A percentile compares a stretch with the other conserved stretches of the same genome.
Conservation (phyloP, 164 flowering plant genomes). For the Aristolochia californica region DNA sequence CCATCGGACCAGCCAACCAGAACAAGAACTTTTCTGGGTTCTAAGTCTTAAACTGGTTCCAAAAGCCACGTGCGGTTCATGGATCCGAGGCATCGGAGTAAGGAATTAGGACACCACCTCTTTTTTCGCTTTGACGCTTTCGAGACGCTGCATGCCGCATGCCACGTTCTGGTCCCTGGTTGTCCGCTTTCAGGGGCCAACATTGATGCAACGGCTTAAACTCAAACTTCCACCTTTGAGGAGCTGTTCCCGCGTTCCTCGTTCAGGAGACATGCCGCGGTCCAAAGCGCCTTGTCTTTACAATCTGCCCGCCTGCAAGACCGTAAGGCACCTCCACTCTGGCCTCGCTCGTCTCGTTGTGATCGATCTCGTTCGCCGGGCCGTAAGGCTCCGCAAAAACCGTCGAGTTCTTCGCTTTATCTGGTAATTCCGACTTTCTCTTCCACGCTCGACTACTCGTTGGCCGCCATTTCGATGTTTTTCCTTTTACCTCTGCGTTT, state of each 20-base stretch:
- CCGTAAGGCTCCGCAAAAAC: conserved; percentile 12
- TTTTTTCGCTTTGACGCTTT: too few species aligned
- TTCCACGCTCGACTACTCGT: conserved; percentile 14
- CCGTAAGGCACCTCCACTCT: conserved; percentile 7
- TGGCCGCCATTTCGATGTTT: neutral
- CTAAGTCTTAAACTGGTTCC: too few species aligned
- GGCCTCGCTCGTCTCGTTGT: conserved; percentile 11
- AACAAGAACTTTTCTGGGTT: too few species aligned
- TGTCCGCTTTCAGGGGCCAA: too few species aligned
- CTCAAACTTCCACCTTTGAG: neutral
- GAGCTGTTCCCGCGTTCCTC: neutral
- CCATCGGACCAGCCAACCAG: too few species aligned
- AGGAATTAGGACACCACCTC: too few species aligned
- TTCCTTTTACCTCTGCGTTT: conserved; percentile 11
- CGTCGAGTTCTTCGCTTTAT: conserved; percentile 12
- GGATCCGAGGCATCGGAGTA: too few species aligned
- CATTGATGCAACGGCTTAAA: neutral
- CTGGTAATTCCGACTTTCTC: conserved; percentile 10
- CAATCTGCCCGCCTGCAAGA: conserved; percentile 7
- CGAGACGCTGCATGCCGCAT: too few species aligned
- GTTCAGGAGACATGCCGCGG: neutral
- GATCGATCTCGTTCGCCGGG: conserved; percentile 8
- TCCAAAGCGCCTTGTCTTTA: too few species aligned
- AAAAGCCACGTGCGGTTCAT: too few species aligned
- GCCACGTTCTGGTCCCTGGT: too few species aligned